Percentiles rank a stretch among this genome's conserved stretches.
Evolutionary conservation across 1,284 basidiomycete genomes (phyloP).

Genomic region (Golubevia sp.): DNA sequence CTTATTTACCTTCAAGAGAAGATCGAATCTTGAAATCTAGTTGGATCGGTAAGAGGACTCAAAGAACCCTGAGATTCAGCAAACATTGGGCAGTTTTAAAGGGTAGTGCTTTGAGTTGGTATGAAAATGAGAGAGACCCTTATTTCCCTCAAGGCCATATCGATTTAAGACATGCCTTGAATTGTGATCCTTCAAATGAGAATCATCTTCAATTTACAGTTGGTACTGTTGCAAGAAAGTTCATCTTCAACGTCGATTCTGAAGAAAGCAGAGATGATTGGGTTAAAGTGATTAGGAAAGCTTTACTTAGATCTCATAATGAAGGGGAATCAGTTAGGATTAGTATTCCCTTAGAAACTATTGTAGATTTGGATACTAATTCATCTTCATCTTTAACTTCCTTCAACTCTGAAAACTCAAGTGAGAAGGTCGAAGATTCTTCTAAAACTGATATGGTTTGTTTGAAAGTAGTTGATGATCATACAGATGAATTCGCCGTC

Average conservation of each 20-base stretch:
- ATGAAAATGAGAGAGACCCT: constrained; percentile 34
- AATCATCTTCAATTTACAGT: constrained; percentile 22
- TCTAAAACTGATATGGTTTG: constrained; percentile 31
- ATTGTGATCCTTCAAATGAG: constrained; percentile 21
- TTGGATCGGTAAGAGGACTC: constrained; percentile 27
- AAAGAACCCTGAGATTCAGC: constrained; percentile 40
- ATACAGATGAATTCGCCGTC: constrained; percentile 33
- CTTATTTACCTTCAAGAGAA: constrained; percentile 70
- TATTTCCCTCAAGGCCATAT: constrained; percentile 51
- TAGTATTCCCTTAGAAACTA: constrained; percentile 10
- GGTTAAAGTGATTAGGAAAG: constrained; percentile 27
- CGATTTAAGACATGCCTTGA: constrained; percentile 36
- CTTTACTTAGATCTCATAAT: constrained; percentile 40
- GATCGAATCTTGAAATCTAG: constrained; percentile 29
- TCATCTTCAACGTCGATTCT: constrained; percentile 27
- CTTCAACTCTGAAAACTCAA: constrained; percentile 1
- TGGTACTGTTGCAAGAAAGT: constrained; percentile 29
- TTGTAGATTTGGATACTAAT: background rate
- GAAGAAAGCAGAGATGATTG: constrained; percentile 26
- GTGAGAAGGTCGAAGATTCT: background rate
- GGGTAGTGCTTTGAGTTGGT: constrained; percentile 44
- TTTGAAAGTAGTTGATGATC: constrained; percentile 33
- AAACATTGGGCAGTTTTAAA: constrained; percentile 41
- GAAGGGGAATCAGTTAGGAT: constrained; percentile 42
- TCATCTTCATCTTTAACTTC: background rate